A percentile compares a stretch with the other conserved stretches of the same genome.
Conservation (phyloP, 768 basidiomycete genomes). For the Coprinopsis sp. region DNA sequence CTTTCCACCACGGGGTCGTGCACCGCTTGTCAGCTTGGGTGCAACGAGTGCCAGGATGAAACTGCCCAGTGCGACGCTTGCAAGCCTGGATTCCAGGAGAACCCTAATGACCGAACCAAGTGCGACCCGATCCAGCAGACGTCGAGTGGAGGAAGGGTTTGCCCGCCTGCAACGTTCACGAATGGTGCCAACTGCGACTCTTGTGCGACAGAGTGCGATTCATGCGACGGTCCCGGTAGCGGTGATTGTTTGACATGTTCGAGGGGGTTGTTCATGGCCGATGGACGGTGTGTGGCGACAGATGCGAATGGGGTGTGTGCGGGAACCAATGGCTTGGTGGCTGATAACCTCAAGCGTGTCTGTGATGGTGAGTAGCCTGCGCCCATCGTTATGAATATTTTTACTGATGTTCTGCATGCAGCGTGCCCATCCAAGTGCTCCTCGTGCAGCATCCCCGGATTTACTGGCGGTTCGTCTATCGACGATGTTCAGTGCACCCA, state of each 20-base stretch:
- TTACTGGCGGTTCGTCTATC: constrained; percentile 60
- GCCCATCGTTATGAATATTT: background rate
- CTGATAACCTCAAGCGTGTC: constrained; percentile 70
- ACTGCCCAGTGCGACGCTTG: constrained; percentile 71
- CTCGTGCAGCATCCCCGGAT: constrained; percentile 66
- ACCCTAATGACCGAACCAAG: constrained; percentile 57
- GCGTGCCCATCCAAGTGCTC: constrained; percentile 78
- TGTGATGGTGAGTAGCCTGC: constrained; percentile 62
- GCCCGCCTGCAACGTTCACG: constrained; percentile 62
- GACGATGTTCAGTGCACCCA: constrained; percentile 67
- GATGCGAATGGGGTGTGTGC: constrained; percentile 66
- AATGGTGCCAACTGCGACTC: constrained; percentile 46
- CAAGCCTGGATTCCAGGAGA: constrained; percentile 59
- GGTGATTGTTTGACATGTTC: constrained; percentile 69
- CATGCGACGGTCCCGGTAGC: constrained; percentile 60
- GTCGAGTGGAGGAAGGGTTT: constrained; percentile 50
- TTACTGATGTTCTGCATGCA: constrained; percentile 22
- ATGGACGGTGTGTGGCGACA: constrained; percentile 64
- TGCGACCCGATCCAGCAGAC: constrained; percentile 52
- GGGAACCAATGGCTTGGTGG: constrained; percentile 55
- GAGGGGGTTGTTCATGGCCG: constrained; percentile 51
- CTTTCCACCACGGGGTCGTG: constrained; percentile 67
- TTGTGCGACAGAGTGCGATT: constrained; percentile 62
- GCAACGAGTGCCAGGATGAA: constrained; percentile 59
- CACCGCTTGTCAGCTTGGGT: constrained; percentile 71